These are phyloP conservation scores for Podospora tetraspora DNA, from an alignment of 495 filamentous ascomycete genomes.

Conservation along the genomic window DNA sequence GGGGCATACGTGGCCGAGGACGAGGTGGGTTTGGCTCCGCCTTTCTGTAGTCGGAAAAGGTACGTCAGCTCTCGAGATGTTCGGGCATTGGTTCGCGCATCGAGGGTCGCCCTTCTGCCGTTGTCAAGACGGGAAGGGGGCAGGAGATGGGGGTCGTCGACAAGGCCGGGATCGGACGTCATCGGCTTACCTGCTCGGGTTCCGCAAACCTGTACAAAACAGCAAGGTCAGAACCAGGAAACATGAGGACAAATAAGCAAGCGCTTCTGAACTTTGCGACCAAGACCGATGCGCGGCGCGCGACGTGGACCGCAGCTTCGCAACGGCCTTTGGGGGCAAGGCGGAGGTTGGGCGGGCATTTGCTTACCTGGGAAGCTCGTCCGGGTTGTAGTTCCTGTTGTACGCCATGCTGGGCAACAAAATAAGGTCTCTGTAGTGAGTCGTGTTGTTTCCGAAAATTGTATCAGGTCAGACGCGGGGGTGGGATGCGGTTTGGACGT, in stretches of 20 bases:
- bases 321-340: not conserved
- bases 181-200: constrained; percentile 73
- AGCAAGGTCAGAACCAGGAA: constrained; percentile 18
- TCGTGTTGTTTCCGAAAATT: constrained; percentile 3
- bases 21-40: constrained; percentile 18
- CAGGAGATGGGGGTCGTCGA: not conserved
- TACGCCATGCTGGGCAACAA: constrained; percentile 69
- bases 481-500: not conserved
- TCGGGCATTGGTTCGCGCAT: not conserved
- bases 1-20: constrained; percentile 9
- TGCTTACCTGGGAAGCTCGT: constrained; percentile 90
- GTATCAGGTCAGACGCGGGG: constrained; percentile 17
- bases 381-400: constrained; percentile 89
- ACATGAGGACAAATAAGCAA: not conserved
- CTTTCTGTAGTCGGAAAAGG: constrained; percentile 28
- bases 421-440: constrained; percentile 4
- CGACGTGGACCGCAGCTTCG: not conserved
- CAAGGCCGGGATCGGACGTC: not conserved
- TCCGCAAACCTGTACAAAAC: constrained; percentile 70
- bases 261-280: not conserved
- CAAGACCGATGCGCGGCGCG: not conserved
- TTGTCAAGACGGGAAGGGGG: not conserved
- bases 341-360: not conserved
- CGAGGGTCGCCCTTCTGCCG: not conserved
- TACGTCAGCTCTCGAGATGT: not conserved